phyloP scores from a whole-genome alignment of 352 stramenopile species.

The Globisporangium carolinianum region DNA sequence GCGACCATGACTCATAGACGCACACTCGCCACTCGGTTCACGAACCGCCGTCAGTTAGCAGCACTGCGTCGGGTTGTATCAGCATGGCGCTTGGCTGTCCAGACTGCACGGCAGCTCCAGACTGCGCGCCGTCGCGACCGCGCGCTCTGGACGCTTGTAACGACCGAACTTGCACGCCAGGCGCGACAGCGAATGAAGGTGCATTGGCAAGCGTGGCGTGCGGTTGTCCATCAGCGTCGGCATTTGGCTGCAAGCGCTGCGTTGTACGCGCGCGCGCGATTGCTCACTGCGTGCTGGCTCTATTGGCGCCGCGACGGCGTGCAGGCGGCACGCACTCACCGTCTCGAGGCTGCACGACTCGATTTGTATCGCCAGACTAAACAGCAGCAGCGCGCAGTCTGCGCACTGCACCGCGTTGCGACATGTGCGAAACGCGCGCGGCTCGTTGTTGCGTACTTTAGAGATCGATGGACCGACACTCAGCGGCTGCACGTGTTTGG shows the following conservation, averaged over 20 bases:
- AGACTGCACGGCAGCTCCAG: constrained; percentile 36
- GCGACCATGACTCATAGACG: no score
- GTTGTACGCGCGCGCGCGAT: constrained; percentile 34
- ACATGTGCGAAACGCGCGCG: constrained; percentile 18
- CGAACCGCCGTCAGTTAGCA: no score
- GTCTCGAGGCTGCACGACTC: not conserved
- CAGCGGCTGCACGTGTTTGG: constrained; percentile 17
- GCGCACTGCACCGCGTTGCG: constrained; percentile 5
- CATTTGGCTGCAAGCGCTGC: constrained; percentile 39
- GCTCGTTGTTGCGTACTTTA: constrained; percentile 33
- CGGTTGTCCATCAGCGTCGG: constrained; percentile 25
- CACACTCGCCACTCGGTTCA: no score
- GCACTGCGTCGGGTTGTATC: constrained; percentile 8
- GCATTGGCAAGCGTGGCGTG: constrained; percentile 43
- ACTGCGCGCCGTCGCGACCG: constrained; percentile 39
- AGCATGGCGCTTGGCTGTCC: constrained; percentile 36
- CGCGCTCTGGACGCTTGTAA: constrained; percentile 50
- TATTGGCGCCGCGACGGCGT: constrained; percentile 49
- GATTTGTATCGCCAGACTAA: not conserved
- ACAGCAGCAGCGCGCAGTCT: constrained; percentile 13
- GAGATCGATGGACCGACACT: constrained; percentile 22
- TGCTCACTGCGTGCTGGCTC: constrained; percentile 62
- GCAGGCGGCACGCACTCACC: constrained; percentile 2
- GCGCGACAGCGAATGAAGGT: constrained; percentile 30
- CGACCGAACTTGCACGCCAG: constrained; percentile 36